Evolutionary conservation across 228 moss, liverwort and hornwort species (phyloP).

Genomic region (Sphagnum magellanicum): DNA sequence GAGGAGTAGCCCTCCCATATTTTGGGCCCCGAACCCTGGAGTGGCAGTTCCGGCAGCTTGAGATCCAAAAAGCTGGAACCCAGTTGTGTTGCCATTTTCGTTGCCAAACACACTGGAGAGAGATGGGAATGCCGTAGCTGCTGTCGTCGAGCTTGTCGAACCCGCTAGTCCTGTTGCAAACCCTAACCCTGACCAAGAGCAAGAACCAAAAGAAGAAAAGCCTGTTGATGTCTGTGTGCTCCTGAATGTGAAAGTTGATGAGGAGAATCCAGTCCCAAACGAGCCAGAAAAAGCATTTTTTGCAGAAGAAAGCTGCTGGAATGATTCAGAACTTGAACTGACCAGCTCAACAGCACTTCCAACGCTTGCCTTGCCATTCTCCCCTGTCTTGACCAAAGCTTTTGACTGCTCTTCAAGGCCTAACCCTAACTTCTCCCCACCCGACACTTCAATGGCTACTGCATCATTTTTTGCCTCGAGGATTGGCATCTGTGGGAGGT

Average conservation of each 20-base stretch:
- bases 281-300: slow-evolving; percentile 94
- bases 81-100: slow-evolving; percentile 46
- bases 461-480: not conserved
- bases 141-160: slow-evolving; percentile 29
- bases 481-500: not conserved
- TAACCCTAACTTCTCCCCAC: slow-evolving; percentile 12
- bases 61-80: slow-evolving; percentile 46
- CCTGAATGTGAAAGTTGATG: slow-evolving; percentile 34
- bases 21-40: slow-evolving; percentile 22
- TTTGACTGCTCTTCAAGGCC: slow-evolving; percentile 7
- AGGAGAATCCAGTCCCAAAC: slow-evolving; percentile 80
- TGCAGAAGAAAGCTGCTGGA: slow-evolving; percentile 78
- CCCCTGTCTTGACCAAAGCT: slow-evolving; percentile 26
- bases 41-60: slow-evolving; percentile 20
- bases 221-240: slow-evolving; percentile 48
- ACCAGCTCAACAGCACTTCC: slow-evolving; percentile 36
- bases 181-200: slow-evolving; percentile 49
- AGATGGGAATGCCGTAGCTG: slow-evolving; percentile 37
- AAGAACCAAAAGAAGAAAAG: slow-evolving; percentile 54
- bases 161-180: slow-evolving; percentile 58
- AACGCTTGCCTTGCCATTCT: slow-evolving; percentile 32
- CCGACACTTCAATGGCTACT: slow-evolving; percentile 8
- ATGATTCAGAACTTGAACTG: slow-evolving; percentile 70
- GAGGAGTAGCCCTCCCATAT: slow-evolving; percentile 48
- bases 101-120: slow-evolving; percentile 70